Evolutionary conservation across 108 stramenopile species (phyloP).

Genomic region (Chaetoceros muelleri): DNA sequence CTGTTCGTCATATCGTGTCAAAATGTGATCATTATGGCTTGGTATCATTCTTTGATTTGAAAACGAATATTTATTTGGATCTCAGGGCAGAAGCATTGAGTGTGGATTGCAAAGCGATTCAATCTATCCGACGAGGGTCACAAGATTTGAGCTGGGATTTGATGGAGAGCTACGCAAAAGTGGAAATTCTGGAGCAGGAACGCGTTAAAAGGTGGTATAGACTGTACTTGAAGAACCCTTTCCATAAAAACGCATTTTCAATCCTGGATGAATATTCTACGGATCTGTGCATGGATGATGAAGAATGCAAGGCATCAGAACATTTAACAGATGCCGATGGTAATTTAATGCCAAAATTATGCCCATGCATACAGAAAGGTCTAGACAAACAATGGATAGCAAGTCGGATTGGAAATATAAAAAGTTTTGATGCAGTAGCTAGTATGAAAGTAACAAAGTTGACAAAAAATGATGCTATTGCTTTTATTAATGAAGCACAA

Average conservation of each 20-base stretch:
- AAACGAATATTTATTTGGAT: background rate
- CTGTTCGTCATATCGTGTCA: slow-evolving; percentile 22
- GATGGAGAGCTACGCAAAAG: slow-evolving; percentile 24
- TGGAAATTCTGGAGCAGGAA: slow-evolving; percentile 44
- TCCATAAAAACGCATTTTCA: slow-evolving; percentile 29
- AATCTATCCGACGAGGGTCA: no score
- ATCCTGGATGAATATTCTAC: slow-evolving; percentile 14
- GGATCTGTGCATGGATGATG: background rate
- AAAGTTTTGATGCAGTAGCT: no score
- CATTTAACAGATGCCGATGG: background rate
- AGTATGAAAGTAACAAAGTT: no score
- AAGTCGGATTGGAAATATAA: no score
- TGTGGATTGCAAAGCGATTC: background rate
- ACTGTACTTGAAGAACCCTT: slow-evolving; percentile 24
- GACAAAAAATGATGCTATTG: no score
- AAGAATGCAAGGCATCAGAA: background rate
- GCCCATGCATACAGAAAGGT: background rate
- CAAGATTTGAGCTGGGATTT: slow-evolving; percentile 5
- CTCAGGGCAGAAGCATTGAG: background rate
- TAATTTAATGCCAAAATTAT: background rate
- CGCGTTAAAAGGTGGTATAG: slow-evolving; percentile 37
- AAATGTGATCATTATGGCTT: slow-evolving; percentile 31
- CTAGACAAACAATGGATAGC: background rate
- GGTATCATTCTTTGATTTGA: slow-evolving; percentile 8
- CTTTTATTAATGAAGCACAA: no score